Percentiles rank a stretch among this genome's conserved stretches.
phyloP scores from a whole-genome alignment of 352 stramenopile species.

The Pythium coloratum region DNA sequence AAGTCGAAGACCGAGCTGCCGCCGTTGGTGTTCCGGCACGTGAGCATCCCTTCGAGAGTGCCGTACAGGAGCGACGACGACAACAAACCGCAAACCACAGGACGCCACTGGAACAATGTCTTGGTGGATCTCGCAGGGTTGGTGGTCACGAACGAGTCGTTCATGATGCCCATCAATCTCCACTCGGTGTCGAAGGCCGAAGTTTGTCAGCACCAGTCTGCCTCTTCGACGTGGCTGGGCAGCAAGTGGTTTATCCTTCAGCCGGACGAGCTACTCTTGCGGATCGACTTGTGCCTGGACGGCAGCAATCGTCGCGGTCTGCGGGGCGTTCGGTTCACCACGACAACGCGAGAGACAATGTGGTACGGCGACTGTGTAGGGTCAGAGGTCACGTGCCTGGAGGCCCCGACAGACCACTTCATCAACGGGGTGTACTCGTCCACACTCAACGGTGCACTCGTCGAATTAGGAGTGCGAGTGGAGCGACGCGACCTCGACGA shows the following conservation, averaged over 20 bases:
- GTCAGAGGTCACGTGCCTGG: neutral
- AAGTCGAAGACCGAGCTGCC: neutral
- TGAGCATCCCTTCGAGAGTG: neutral
- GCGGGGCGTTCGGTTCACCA: neutral
- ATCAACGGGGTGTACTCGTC: neutral
- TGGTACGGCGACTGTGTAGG: neutral
- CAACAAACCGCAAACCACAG: too few relatives aligned
- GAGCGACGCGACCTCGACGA: neutral
- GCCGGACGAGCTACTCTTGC: neutral
- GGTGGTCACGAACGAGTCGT: neutral
- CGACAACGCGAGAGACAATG: neutral
- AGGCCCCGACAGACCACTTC: neutral
- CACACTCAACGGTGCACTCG: neutral
- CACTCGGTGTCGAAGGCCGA: neutral
- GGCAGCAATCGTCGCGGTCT: neutral
- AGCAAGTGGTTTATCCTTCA: neutral
- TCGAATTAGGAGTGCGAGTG: neutral
- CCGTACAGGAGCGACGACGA: too few relatives aligned
- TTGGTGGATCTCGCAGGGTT: neutral
- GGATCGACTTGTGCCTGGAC: neutral
- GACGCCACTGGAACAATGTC: neutral
- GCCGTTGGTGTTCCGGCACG: neutral
- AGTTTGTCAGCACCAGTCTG: neutral
- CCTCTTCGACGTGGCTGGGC: too few relatives aligned
- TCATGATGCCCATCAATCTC: neutral